Evolutionary conservation across 805 yeast species (phyloP), one percentile per base, ranked within the genome.

Genomic region (Wickerhamiella qilinensis): DNA sequence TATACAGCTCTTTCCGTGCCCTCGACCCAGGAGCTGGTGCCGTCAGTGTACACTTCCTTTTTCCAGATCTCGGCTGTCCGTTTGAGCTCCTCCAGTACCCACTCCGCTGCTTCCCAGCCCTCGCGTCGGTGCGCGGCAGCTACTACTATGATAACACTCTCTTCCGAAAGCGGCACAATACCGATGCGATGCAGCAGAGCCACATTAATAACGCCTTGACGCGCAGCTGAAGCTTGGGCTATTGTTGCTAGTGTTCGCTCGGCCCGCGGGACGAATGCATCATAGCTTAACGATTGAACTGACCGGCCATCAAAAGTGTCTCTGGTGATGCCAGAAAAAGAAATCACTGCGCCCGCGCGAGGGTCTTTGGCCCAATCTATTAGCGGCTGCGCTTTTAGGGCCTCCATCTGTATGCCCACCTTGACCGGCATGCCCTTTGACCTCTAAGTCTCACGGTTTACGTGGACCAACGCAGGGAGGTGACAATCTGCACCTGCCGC

Each of bases 271-370:
- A 44, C 48, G 38, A 68, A 68, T 1, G 71, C 64, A 38, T 69
- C 74, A 44, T 68, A 69, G n/a, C 61, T 47, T 16, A 69, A 51
- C 15, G 56, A 50, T 2, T 42, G 41, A 6, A 69, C 75, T 6
- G 42, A 48, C 37, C 64, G 63, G 14, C 59, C 61, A 17, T 60
- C 64, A 46, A 67, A 62, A 17, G 52, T 52, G 46, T 65, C 64
- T 39, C 74, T 52, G 6, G 75, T 69, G 9, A 65, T 65, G 1
- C 75, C 75, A 4, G 65, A 68, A 53, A 69, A 69, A 33, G 59
- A 55, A 4, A 69, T 62, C 3, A 67, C 58, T 0, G 73, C 74
- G 1, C 75, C 75, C 0, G 72, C 66, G 19, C 49, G 41, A 2
- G 64, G 61, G 15, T 57, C 44, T 39, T 60, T 60, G n/a, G 64